Evolutionary conservation across 306 rosid genomes (phyloP).

Genomic region (Pterocarpus santalinus): DNA sequence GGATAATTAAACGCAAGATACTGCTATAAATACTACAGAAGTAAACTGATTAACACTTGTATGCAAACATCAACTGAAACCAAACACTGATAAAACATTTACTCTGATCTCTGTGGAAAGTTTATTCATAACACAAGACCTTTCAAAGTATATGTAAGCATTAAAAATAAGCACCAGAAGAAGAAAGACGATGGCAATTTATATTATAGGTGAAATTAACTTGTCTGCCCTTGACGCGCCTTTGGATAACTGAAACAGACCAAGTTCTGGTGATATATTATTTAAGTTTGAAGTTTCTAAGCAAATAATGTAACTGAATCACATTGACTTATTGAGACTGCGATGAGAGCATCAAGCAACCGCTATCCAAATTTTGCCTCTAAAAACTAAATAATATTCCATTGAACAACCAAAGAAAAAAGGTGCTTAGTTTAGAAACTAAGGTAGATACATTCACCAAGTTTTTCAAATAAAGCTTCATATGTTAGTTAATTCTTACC

Average conservation of each 20-base stretch:
- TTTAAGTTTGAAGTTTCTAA: not conserved
- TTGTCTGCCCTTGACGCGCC: not conserved
- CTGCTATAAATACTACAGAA: not conserved
- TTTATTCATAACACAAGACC: not conserved
- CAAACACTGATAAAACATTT: slow-evolving; percentile 6
- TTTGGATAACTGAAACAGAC: not conserved
- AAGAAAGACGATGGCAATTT: not conserved
- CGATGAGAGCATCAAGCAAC: not conserved
- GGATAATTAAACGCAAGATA: slow-evolving; percentile 38
- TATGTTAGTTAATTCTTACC: slow-evolving; percentile 62
- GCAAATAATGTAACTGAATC: not conserved
- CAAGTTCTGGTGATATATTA: slow-evolving; percentile 26
- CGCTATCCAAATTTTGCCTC: not conserved
- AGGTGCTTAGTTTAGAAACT: too few relatives aligned
- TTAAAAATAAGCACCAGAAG: not conserved
- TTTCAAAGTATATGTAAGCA: slow-evolving; percentile 4
- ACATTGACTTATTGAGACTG: slow-evolving; percentile 6
- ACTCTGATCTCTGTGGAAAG: slow-evolving; percentile 25
- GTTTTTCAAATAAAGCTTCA: slow-evolving; percentile 17
- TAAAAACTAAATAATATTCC: not conserved
- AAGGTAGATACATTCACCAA: not conserved
- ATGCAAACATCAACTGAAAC: slow-evolving; percentile 9
- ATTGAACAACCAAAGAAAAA: not conserved
- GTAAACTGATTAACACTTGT: slow-evolving; percentile 3
- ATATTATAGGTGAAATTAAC: not conserved